These are phyloP conservation scores for Pyricularia pennisetigena DNA, from an alignment of 2,329 filamentous ascomycete species.

Conservation along the genomic window DNA sequence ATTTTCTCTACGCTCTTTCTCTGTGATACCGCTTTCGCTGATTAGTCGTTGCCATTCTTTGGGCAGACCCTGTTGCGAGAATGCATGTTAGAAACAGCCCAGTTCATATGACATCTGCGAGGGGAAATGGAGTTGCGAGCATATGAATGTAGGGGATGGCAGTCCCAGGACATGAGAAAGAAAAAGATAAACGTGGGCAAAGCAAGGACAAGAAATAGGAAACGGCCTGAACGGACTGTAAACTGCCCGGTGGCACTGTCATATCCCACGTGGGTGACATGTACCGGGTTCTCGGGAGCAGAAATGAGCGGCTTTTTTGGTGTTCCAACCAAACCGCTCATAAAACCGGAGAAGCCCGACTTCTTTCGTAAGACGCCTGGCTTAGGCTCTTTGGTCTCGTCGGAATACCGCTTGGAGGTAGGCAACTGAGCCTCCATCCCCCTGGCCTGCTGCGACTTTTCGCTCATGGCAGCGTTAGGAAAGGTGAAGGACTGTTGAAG, in stretches of 20 bases:
- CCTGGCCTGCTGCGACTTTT: slow-evolving; percentile 30
- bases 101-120: not conserved
- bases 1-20: slow-evolving; percentile 91
- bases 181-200: not conserved
- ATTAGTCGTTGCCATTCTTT: slow-evolving; percentile 97
- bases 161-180: slow-evolving; percentile 7
- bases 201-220: not conserved
- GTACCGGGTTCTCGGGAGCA: slow-evolving; percentile 94
- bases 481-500: slow-evolving; percentile 60
- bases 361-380: slow-evolving; percentile 63
- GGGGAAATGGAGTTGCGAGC: not conserved
- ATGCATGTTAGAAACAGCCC: slow-evolving; percentile 7
- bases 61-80: slow-evolving; percentile 61
- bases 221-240: slow-evolving; percentile 54
- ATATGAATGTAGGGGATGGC: slow-evolving; percentile 8
- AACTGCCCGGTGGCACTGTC: slow-evolving; percentile 95
- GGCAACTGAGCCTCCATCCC: slow-evolving; percentile 34
- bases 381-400: slow-evolving; percentile 57
- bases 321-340: slow-evolving; percentile 74
- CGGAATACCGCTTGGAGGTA: slow-evolving; percentile 65
- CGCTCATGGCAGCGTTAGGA: slow-evolving; percentile 40
- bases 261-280: slow-evolving; percentile 96
- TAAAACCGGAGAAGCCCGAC: slow-evolving; percentile 77
- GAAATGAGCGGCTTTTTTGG: slow-evolving; percentile 90
- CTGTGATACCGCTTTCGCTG: slow-evolving; percentile 90